Percentiles rank a stretch among this genome's conserved stretches.
Evolutionary conservation across 2,329 filamentous ascomycete genomes (phyloP).

Genomic region (Colletotrichum siamense): DNA sequence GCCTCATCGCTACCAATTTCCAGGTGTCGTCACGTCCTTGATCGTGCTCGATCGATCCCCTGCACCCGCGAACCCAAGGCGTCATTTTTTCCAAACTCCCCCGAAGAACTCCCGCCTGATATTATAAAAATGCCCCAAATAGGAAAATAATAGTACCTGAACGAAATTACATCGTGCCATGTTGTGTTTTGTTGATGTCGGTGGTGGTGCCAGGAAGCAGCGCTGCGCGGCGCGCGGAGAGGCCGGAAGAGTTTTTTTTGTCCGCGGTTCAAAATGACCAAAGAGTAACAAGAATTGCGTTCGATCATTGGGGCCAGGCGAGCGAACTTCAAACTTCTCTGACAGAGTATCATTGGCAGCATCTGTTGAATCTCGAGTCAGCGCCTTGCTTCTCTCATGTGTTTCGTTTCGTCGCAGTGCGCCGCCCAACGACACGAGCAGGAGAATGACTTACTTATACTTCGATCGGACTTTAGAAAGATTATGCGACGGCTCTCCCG

Average conservation of each 20-base stretch:
- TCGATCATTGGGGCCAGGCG: slow-evolving; percentile 19
- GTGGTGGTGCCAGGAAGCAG: background rate
- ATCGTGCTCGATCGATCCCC: slow-evolving; percentile 22
- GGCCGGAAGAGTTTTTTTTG: background rate
- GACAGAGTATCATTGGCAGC: slow-evolving; percentile 21
- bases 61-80: slow-evolving; percentile 21
- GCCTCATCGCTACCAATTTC: slow-evolving; percentile 19
- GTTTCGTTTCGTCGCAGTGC: background rate
- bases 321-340: slow-evolving; percentile 16
- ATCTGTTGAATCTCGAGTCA: slow-evolving; percentile 3
- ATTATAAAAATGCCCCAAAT: background rate
- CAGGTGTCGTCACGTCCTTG: slow-evolving; percentile 24
- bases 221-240: background rate
- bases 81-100: slow-evolving; percentile 3
- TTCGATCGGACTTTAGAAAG: slow-evolving; percentile 7
- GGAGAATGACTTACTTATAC: slow-evolving; percentile 1
- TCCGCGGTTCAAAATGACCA: background rate
- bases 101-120: background rate
- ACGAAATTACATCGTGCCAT: background rate
- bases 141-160: background rate
- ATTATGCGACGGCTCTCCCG: slow-evolving; percentile 1
- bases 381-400: background rate
- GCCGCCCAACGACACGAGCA: background rate
- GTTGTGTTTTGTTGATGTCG: background rate
- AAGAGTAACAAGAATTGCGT: slow-evolving; percentile 9